These are phyloP conservation scores for Opeltia flavorubescens DNA, from an alignment of 495 filamentous ascomycete species.

Conservation along the genomic window DNA sequence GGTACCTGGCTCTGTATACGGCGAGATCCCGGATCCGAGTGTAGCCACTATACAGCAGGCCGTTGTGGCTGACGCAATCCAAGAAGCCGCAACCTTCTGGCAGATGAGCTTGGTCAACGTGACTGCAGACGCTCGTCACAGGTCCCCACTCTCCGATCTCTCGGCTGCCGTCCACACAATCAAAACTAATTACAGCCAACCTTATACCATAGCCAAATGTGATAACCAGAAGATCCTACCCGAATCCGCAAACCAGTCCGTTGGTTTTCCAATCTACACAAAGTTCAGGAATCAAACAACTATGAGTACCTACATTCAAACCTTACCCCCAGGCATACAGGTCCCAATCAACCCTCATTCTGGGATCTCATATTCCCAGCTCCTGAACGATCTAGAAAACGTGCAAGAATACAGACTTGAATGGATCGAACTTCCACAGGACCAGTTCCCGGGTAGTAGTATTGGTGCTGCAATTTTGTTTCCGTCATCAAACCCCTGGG, in stretches of 20 bases:
- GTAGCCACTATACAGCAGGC: constrained; percentile 3
- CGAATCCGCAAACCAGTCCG: too few species aligned
- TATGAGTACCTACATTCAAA: too few species aligned
- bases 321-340: too few species aligned
- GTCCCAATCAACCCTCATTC: too few species aligned
- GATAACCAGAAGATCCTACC: too few species aligned
- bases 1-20: background rate
- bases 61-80: constrained; percentile 6
- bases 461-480: constrained; percentile 6
- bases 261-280: too few species aligned
- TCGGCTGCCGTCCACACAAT: background rate
- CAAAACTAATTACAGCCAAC: background rate
- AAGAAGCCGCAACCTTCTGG: constrained; percentile 3
- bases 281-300: too few species aligned
- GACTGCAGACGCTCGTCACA: background rate
- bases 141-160: background rate
- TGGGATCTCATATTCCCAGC: background rate
- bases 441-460: background rate
- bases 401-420: background rate
- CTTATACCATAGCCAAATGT: background rate
- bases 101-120: background rate
- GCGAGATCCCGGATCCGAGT: background rate
- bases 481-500: background rate
- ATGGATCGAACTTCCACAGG: constrained; percentile 7
- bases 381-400: background rate